Evolutionary conservation across 2,329 filamentous ascomycete species (phyloP).

Genomic region (Zymoseptoria passerinii): DNA sequence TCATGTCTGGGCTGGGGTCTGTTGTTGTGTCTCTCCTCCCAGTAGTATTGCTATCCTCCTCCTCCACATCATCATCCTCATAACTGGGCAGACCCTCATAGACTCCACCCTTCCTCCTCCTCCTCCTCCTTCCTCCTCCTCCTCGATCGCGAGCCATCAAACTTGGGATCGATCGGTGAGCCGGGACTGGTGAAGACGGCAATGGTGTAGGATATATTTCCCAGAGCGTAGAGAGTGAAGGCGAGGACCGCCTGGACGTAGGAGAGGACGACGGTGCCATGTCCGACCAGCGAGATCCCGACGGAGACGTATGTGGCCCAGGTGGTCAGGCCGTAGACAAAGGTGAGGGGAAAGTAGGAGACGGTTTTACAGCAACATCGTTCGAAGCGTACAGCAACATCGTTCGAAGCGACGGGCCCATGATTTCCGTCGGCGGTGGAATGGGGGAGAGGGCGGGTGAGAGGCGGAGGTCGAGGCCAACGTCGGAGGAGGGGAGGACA

Average conservation of each 20-base stretch:
- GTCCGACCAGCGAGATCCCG: conserved; percentile 40
- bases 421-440: conserved; percentile 27
- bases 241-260: conserved; percentile 48
- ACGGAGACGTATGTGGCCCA: conserved; percentile 90
- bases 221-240: conserved; percentile 63
- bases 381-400: conserved; percentile 74
- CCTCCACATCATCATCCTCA: conserved; percentile 38
- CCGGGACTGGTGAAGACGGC: conserved; percentile 92
- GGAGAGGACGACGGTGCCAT: conserved; percentile 5
- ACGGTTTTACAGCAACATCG: conserved; percentile 66
- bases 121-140: conserved; percentile 9
- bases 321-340: conserved; percentile 52
- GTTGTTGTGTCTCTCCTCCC: no score
- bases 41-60: no score
- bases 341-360: conserved; percentile 19
- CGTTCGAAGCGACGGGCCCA: conserved; percentile 70
- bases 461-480: not conserved
- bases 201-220: conserved; percentile 83
- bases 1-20: conserved; percentile 27
- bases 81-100: conserved; percentile 78
- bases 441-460: conserved; percentile 22
- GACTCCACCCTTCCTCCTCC: conserved; percentile 34
- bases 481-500: not conserved
- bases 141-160: conserved; percentile 13
- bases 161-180: conserved; percentile 43